phyloP scores from a whole-genome alignment of 2,329 filamentous ascomycete genomes.

The Aplosporella prunicola region DNA sequence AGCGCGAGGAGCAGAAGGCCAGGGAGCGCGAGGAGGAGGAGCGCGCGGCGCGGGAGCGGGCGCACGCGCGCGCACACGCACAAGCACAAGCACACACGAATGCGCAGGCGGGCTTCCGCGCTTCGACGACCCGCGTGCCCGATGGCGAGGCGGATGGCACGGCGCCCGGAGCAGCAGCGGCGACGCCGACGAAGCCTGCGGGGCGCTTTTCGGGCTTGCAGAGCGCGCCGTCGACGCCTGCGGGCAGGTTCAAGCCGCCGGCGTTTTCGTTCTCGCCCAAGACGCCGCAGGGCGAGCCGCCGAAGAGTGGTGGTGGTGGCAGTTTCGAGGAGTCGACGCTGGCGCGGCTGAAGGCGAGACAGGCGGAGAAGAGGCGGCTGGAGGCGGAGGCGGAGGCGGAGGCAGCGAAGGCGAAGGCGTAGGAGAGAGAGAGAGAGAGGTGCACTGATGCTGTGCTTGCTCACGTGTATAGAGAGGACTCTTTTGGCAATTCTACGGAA shows the following conservation, averaged over 20 bases:
- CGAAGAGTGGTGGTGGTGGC: conserved; percentile 11
- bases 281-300: too few relatives aligned
- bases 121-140: conserved; percentile 14
- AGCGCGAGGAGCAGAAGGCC: conserved; percentile 5
- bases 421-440: too few relatives aligned
- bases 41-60: conserved; percentile 32
- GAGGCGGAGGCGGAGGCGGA: conserved; percentile 32
- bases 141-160: neutral
- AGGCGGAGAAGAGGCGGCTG: conserved; percentile 34
- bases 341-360: conserved; percentile 31
- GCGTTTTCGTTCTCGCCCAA: conserved; percentile 35
- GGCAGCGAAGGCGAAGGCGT: neutral
- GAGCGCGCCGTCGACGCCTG: conserved; percentile 23
- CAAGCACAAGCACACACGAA: too few relatives aligned
- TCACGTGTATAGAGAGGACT: too few relatives aligned
- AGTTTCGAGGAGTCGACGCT: conserved; percentile 34
- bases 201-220: conserved; percentile 1
- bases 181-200: conserved; percentile 12
- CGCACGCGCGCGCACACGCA: too few relatives aligned
- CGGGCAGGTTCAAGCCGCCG: conserved; percentile 18
- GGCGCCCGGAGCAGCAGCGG: neutral
- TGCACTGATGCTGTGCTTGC: too few relatives aligned
- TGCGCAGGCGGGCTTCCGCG: conserved; percentile 41
- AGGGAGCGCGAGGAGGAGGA: conserved; percentile 39
- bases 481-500: too few relatives aligned